phyloP scores from a whole-genome alignment of 306 rosid genomes.

The Pueraria montana region DNA sequence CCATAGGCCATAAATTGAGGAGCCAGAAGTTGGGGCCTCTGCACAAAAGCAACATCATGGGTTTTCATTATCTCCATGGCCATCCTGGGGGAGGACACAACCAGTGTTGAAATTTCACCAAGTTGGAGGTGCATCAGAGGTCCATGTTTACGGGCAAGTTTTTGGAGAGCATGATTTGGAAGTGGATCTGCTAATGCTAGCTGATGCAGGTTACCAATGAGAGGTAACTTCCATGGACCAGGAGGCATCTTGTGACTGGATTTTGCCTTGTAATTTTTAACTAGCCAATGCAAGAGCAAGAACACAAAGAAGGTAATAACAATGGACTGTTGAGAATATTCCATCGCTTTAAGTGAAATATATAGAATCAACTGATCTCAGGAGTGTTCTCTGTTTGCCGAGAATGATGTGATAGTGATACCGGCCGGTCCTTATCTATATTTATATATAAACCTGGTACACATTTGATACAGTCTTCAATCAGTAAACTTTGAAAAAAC shows the following conservation, averaged over 20 bases:
- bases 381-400: too few relatives aligned
- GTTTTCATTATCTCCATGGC: constrained; percentile 44
- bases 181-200: constrained; percentile 20
- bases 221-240: constrained; percentile 22
- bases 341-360: too few relatives aligned
- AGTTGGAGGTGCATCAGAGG: constrained; percentile 43
- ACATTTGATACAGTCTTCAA: too few relatives aligned
- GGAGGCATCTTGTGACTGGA: neutral
- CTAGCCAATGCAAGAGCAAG: neutral
- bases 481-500: too few relatives aligned
- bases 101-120: constrained; percentile 14
- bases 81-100: constrained; percentile 19
- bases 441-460: too few relatives aligned
- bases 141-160: constrained; percentile 22
- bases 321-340: too few relatives aligned
- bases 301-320: neutral
- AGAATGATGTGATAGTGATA: too few relatives aligned
- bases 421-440: too few relatives aligned
- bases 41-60: constrained; percentile 22
- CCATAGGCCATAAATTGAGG: neutral
- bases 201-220: constrained; percentile 48
- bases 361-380: too few relatives aligned
- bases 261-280: neutral
- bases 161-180: constrained; percentile 18
- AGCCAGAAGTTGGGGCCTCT: neutral